Percentiles rank a stretch among this genome's conserved stretches.
Conservation (phyloP, 1,139 yeast species). For the Protomyces gravidus region DNA sequence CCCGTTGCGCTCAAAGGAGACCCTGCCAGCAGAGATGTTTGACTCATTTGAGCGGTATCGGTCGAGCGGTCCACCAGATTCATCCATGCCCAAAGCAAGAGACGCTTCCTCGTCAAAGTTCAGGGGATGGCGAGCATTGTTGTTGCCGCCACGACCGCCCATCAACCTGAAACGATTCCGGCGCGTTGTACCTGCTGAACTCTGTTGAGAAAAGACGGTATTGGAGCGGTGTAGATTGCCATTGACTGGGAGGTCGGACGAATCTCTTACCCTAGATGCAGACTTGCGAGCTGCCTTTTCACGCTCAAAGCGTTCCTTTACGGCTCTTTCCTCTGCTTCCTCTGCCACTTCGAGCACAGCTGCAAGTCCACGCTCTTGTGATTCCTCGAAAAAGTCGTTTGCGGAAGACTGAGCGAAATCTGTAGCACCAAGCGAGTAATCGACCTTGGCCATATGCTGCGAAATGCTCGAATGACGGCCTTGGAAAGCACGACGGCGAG, state of each 20-base stretch:
- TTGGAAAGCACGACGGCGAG: background rate
- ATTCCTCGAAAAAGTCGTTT: slow-evolving; percentile 23
- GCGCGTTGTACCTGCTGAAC: slow-evolving; percentile 7
- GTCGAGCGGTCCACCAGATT: background rate
- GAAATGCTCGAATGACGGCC: slow-evolving; percentile 7
- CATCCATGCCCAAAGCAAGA: background rate
- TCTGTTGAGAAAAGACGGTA: slow-evolving; percentile 8
- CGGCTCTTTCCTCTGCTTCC: slow-evolving; percentile 20
- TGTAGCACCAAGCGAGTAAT: slow-evolving; percentile 21
- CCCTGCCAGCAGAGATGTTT: background rate
- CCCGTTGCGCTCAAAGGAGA: background rate
- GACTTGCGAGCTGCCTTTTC: slow-evolving; percentile 12
- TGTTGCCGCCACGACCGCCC: background rate
- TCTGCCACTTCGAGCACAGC: slow-evolving; percentile 27
- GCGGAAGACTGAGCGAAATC: slow-evolving; percentile 24
- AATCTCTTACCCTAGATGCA: slow-evolving; percentile 6
- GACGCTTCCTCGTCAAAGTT: background rate
- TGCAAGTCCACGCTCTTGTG: slow-evolving; percentile 21
- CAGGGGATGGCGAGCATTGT: background rate
- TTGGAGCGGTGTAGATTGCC: slow-evolving; percentile 9
- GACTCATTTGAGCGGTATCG: background rate
- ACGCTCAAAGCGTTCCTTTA: slow-evolving; percentile 8
- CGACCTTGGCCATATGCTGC: slow-evolving; percentile 22
- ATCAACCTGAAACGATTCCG: slow-evolving; percentile 14
- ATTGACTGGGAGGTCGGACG: background rate